Evolutionary conservation across 176 grass and related monocot genomes (phyloP).

Genomic region (Paspalum vaginatum): DNA sequence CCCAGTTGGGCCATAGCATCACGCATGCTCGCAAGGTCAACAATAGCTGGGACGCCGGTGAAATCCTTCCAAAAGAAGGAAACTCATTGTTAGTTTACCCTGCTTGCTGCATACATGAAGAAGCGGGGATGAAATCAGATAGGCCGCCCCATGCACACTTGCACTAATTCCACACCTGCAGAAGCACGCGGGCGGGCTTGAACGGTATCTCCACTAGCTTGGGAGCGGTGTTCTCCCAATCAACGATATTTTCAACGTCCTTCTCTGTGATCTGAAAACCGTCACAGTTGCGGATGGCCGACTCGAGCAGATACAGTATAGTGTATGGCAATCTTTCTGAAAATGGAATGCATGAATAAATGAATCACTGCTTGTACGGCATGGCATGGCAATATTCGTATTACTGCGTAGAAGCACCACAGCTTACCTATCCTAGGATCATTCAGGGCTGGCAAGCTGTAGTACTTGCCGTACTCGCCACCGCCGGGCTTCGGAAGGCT

Average conservation of each 20-base stretch:
- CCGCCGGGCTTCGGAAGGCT: constrained; percentile 13
- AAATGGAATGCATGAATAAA: background rate
- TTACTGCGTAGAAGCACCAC: background rate
- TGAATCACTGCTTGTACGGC: background rate
- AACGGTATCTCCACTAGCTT: constrained; percentile 22
- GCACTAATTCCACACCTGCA: background rate
- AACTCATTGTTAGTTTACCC: background rate
- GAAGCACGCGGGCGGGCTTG: constrained; percentile 24
- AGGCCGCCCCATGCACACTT: background rate
- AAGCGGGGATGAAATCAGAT: background rate
- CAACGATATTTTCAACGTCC: constrained; percentile 16
- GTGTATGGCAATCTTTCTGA: constrained; percentile 27
- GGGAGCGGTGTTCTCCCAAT: constrained; percentile 29
- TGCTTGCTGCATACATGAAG: background rate
- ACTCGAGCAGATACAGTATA: constrained; percentile 18
- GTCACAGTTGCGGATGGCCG: constrained; percentile 23
- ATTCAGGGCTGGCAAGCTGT: constrained; percentile 17
- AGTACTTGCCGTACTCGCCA: constrained; percentile 25
- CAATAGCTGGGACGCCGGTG: constrained; percentile 7
- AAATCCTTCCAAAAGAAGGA: constrained; percentile 8
- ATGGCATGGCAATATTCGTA: background rate
- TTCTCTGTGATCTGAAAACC: constrained; percentile 34
- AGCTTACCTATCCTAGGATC: constrained; percentile 19
- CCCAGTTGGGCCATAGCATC: constrained; percentile 18
- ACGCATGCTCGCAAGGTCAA: constrained; percentile 30